Evolutionary conservation across 2,329 filamentous ascomycete species (phyloP), one percentile per base, ranked within the genome.

Genomic region (Cladosporium halotolerans): DNA sequence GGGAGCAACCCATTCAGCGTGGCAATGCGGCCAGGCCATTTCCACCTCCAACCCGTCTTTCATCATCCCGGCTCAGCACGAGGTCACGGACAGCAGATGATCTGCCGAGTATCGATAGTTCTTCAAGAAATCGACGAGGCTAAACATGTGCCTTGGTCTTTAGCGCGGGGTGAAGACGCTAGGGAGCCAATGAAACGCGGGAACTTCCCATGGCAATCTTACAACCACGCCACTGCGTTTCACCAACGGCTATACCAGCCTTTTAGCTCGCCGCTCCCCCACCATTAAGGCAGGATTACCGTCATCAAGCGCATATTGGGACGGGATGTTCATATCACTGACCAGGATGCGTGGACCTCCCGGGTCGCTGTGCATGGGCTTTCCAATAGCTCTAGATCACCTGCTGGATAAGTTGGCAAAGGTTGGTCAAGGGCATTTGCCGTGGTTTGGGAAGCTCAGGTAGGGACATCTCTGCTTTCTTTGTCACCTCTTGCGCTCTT

Each of bases 111-210:
- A 28, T 28, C 23, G 23, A 28, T 28, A 28, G 23, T 28, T 28
- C 23, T 28, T 28, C 23, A 28, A 28, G 23, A 28, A 28, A 28
- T 28, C 23, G 23, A 28, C 7, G 23, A 5, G 23, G 7, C 23
- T 33, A 31, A 41, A 49, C 38, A 41, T 41, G 14, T 39, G 36
- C 36, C 52, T 43, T 52, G 55, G 9, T 52, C 39, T 43, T 18
- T 54, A 44, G 45, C 45, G 54, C 42, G 51, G 31, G 16, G 6
- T 33, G 28, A 14, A 31, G 28, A n/a, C 23, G 44, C 41, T 14
- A 23, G 36, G 44, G 36, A 19, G 32, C 48, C 48, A 51, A 51
- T 51, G 48, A 51, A 51, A 43, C 48, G 18, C 48, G 16, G 32
- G 18, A 39, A 28, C 41, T 41, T 2, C 46, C 7, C 40, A 28